Percentiles rank a stretch among this genome's conserved stretches.
These are phyloP conservation scores for Phlebopus sp. DNA, from an alignment of 1,284 basidiomycete genomes.

Conservation along the genomic window DNA sequence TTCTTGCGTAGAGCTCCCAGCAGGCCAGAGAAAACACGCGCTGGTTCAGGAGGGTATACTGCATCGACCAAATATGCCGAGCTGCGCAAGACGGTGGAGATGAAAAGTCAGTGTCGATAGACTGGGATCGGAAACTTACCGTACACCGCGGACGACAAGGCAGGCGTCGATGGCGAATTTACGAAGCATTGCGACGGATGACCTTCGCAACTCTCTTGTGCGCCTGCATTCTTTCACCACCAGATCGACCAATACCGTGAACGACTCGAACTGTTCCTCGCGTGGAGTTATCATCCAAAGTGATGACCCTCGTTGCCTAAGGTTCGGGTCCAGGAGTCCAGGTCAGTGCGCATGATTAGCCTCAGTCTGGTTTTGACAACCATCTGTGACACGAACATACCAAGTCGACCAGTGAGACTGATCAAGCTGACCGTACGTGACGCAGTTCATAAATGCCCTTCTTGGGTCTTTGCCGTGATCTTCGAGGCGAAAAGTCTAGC, in stretches of 20 bases:
- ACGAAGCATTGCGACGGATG: constrained; percentile 7
- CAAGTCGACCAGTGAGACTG: too few relatives aligned
- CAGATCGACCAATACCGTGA: constrained; percentile 18
- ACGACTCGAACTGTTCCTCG: constrained; percentile 3
- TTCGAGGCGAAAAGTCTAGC: not conserved
- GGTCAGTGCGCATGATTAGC: too few relatives aligned
- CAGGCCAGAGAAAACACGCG: constrained; percentile 13
- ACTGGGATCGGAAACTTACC: constrained; percentile 15
- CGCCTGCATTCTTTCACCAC: constrained; percentile 13
- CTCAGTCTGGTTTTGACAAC: too few relatives aligned
- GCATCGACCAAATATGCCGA: constrained; percentile 27
- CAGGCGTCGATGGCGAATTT: constrained; percentile 25
- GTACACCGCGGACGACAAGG: constrained; percentile 27
- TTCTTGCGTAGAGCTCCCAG: constrained; percentile 21
- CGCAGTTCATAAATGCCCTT: too few relatives aligned
- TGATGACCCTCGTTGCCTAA: too few relatives aligned
- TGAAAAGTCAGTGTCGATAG: not conserved
- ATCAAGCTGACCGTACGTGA: too few relatives aligned
- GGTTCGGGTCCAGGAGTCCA: too few relatives aligned
- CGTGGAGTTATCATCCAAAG: not conserved
- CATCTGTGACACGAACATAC: too few relatives aligned
- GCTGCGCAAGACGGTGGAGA: constrained; percentile 9
- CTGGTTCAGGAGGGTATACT: constrained; percentile 21
- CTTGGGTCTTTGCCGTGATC: not conserved
- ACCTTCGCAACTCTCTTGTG: constrained; percentile 8